Evolutionary conservation across 352 stramenopile genomes (phyloP), one percentile per base, ranked within the genome.

Genomic region (Globisporangium polare): DNA sequence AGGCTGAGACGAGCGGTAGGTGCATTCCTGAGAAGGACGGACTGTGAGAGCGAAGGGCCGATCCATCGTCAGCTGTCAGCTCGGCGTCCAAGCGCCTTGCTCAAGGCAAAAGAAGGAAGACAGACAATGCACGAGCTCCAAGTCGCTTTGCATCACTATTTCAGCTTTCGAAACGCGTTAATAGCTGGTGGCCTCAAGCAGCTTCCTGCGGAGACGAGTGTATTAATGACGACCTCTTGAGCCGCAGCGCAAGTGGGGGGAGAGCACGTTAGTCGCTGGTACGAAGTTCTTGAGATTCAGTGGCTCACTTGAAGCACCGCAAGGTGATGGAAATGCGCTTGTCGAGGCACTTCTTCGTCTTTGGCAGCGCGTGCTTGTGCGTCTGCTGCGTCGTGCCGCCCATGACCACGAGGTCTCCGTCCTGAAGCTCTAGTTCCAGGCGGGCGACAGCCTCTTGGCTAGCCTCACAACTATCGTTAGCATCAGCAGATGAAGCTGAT

Each of bases 341-440:
- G 12, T 33, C 33, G 2, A 22, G 18, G 9, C 62, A 67, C 20
- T 58, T 63, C 27, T 63, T 64, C 33, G 58, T 58, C 55, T 73
- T 85, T 31, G 75, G 75, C 9, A 85, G 50, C 66, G 73, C 68
- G 63, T 85, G 75, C 42, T 77, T 78, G 67, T 75, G 69, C 51
- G 70, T 75, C 10, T 63, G 50, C 57, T 85, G 75, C 41, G 64
- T 74, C 24, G 58, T 68, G 17, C 75, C 75, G 42, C 75, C 75
- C 75, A 85, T 85, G 24, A 85, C 43, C 0, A 82, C 26, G 20
- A 85, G 59, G 58, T 85, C 75, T 22, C 75, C 75, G 65, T 80
- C 71, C 10, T 68, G 22, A 3, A 85, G 58, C 12, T 49, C 42
- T 7, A 85, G 43, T 42, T 82, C 75, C 54, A 68, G 33, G n/a